phyloP scores from a whole-genome alignment of 345 rosid genomes.

The Boechera divaricarpa region DNA sequence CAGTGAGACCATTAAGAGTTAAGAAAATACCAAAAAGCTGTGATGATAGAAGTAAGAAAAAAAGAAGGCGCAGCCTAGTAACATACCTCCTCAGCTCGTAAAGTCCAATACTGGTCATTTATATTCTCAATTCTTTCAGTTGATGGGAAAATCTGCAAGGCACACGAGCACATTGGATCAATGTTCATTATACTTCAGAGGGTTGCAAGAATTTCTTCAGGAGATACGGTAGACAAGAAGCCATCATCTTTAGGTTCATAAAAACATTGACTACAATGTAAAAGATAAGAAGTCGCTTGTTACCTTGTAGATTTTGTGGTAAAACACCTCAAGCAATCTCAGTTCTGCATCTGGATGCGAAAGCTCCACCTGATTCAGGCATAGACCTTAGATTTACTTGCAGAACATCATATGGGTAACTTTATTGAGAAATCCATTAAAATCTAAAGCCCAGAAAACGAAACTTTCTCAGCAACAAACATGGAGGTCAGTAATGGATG shows the following conservation, averaged over 20 bases:
- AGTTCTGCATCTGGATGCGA: slow-evolving; percentile 90
- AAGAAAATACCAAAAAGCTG: slow-evolving; percentile 11
- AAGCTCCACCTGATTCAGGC: slow-evolving; percentile 77
- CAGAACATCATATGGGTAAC: slow-evolving; percentile 20
- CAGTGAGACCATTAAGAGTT: background rate
- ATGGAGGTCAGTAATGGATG: slow-evolving; percentile 28
- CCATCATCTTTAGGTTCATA: slow-evolving; percentile 4
- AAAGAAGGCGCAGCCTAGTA: slow-evolving; percentile 11
- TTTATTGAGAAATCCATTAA: background rate
- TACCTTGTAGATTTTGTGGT: slow-evolving; percentile 97
- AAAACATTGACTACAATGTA: slow-evolving; percentile 20
- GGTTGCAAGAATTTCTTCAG: slow-evolving; percentile 16
- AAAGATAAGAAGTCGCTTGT: slow-evolving; percentile 14
- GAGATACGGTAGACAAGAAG: background rate
- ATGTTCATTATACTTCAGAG: slow-evolving; percentile 12
- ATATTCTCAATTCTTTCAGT: slow-evolving; percentile 89
- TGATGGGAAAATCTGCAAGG: slow-evolving; percentile 81
- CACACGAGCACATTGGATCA: slow-evolving; percentile 11
- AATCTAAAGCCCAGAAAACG: slow-evolving; percentile 8
- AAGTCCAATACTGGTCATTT: slow-evolving; percentile 96
- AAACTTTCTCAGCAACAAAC: background rate
- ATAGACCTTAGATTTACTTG: slow-evolving; percentile 30
- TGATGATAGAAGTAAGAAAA: background rate
- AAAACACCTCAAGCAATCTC: slow-evolving; percentile 88
- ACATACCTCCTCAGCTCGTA: slow-evolving; percentile 95